These are phyloP conservation scores for Cordyceps cicadae DNA, from an alignment of 2,329 filamentous ascomycete species.

Conservation along the genomic window DNA sequence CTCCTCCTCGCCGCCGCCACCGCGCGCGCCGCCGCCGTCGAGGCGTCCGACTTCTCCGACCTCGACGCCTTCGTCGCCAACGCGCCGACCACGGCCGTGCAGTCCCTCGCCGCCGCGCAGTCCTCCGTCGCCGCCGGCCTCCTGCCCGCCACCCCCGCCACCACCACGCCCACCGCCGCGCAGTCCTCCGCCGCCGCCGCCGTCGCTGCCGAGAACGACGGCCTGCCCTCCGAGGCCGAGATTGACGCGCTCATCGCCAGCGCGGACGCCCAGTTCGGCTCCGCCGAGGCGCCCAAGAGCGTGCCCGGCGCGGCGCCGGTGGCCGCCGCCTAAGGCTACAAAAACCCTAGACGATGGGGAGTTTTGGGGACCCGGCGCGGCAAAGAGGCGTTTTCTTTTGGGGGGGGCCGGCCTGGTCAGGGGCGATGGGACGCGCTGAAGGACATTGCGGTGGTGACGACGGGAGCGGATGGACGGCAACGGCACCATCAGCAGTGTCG, in stretches of 20 bases:
- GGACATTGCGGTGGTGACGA: neutral
- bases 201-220: slow-evolving; percentile 2
- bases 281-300: neutral
- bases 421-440: neutral
- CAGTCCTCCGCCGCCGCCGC: neutral
- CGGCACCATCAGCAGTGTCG: neutral
- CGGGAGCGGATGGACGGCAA: neutral
- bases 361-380: too few species aligned
- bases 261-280: neutral
- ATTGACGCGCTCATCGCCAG: slow-evolving; percentile 1
- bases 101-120: neutral
- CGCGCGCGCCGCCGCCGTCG: slow-evolving; percentile 11
- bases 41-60: slow-evolving; percentile 31
- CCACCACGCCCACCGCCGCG: slow-evolving; percentile 13
- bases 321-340: too few species aligned
- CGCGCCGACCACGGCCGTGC: slow-evolving; percentile 32
- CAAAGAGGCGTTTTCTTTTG: too few species aligned
- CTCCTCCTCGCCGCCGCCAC: neutral
- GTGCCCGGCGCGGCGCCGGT: neutral
- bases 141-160: slow-evolving; percentile 31
- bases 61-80: slow-evolving; percentile 33
- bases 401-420: too few species aligned
- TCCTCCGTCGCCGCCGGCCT: slow-evolving; percentile 25
- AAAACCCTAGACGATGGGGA: too few species aligned
- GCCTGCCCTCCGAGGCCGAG: slow-evolving; percentile 2